phyloP scores from a whole-genome alignment of 306 rosid genomes.

The Rubus parviflorus region DNA sequence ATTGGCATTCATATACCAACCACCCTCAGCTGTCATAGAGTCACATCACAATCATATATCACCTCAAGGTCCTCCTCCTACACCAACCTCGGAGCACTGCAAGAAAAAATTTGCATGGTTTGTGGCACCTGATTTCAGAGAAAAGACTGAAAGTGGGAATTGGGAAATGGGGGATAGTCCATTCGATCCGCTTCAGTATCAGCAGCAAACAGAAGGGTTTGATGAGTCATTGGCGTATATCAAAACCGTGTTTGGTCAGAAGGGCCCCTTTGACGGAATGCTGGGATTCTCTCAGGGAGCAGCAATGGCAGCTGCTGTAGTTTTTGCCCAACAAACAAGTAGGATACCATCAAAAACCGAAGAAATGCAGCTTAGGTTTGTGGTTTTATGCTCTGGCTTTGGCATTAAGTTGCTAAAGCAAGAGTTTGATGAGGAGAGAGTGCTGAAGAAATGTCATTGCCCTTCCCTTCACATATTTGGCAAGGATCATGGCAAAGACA shows the following conservation, averaged over 20 bases:
- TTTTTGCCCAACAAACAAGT: conserved; percentile 44
- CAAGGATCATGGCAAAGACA: conserved; percentile 63
- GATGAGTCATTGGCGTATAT: conserved; percentile 60
- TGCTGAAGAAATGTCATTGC: conserved; percentile 54
- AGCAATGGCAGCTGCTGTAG: conserved; percentile 68
- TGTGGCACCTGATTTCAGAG: conserved; percentile 43
- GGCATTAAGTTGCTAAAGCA: conserved; percentile 27
- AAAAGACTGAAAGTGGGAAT: conserved; percentile 20
- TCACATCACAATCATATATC: conserved; percentile 25
- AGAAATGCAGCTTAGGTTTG: conserved; percentile 61
- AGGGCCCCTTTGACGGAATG: conserved; percentile 84
- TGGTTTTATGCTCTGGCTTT: conserved; percentile 77
- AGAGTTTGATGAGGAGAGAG: conserved; percentile 33
- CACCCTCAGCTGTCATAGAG: conserved; percentile 20
- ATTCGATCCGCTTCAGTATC: conserved; percentile 82
- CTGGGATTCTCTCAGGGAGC: conserved; percentile 95
- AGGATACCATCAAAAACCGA: conserved; percentile 30
- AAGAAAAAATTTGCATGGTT: conserved; percentile 87
- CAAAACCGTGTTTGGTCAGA: conserved; percentile 45
- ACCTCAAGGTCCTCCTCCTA: conserved; percentile 36
- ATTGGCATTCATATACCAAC: conserved; percentile 77
- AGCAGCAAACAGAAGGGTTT: conserved; percentile 69
- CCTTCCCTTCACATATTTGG: conserved; percentile 89
- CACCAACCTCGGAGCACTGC: conserved; percentile 62
- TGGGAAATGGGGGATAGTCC: conserved; percentile 72